Percentiles rank a stretch among this genome's conserved stretches.
These are phyloP conservation scores for Tuber melanosporum DNA, from an alignment of 495 filamentous ascomycete genomes.

Conservation along the genomic window DNA sequence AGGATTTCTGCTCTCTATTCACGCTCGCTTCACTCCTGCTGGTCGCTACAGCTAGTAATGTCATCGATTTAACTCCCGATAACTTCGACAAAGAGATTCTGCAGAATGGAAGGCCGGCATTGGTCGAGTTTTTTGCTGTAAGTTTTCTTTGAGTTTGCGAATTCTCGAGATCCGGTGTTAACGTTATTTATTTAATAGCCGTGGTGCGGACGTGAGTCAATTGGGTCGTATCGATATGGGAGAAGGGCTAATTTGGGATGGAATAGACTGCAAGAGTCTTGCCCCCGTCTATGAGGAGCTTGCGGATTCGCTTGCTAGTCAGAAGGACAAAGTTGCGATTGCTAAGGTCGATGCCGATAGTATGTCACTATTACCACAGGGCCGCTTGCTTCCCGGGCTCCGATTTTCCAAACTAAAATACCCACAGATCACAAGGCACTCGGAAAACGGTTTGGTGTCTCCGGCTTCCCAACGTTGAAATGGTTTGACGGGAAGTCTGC, in stretches of 20 bases:
- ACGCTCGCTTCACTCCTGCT: constrained; percentile 31
- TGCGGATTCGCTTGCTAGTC: constrained; percentile 62
- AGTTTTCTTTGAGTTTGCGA: constrained; percentile 8
- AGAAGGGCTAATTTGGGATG: constrained; percentile 11
- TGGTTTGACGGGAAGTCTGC: constrained; percentile 97
- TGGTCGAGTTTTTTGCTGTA: constrained; percentile 93
- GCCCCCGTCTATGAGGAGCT: constrained; percentile 93
- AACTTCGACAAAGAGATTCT: constrained; percentile 90
- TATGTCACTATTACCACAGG: constrained; percentile 12
- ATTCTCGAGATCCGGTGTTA: constrained; percentile 10
- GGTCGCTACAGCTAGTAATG: constrained; percentile 44
- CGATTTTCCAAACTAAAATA: constrained; percentile 7
- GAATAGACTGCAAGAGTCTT: constrained; percentile 83
- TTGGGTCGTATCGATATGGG: neutral
- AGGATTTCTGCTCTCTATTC: constrained; percentile 38
- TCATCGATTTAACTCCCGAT: constrained; percentile 74
- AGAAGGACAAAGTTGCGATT: constrained; percentile 76
- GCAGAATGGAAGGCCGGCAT: constrained; percentile 84
- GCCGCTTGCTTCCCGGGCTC: neutral
- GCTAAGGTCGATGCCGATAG: constrained; percentile 91
- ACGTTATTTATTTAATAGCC: constrained; percentile 46
- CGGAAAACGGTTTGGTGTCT: constrained; percentile 76
- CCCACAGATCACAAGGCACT: constrained; percentile 61
- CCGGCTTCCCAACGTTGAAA: constrained; percentile 95
- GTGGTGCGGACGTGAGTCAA: constrained; percentile 70